Percentiles rank a stretch among this genome's conserved stretches.
Evolutionary conservation across 306 rosid species (phyloP).

Genomic region (Coriaria nepalensis): DNA sequence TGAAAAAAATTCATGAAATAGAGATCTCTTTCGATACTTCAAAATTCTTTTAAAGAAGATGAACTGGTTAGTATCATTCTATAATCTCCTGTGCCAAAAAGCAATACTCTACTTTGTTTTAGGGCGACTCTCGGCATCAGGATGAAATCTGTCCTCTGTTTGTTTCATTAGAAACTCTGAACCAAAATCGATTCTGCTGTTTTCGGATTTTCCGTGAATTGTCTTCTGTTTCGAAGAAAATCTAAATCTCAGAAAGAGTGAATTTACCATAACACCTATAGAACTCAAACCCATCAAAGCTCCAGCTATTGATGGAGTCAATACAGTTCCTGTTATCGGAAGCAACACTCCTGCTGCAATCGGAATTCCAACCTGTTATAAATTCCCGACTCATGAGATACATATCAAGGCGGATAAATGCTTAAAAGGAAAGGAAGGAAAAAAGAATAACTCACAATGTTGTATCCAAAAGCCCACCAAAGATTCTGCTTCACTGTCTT

Average conservation of each 20-base stretch:
- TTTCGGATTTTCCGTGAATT: constrained; percentile 18
- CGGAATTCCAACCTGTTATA: constrained; percentile 81
- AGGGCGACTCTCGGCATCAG: constrained; percentile 20
- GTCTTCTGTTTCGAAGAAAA: constrained; percentile 50
- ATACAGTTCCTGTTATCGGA: constrained; percentile 67
- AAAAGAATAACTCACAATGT: constrained; percentile 52
- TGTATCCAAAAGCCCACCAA: constrained; percentile 95
- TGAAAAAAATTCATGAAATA: too few relatives aligned
- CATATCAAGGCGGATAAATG: not conserved
- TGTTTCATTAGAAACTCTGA: constrained; percentile 18
- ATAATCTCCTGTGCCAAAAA: too few relatives aligned
- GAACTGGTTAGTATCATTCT: too few relatives aligned
- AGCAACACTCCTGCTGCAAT: constrained; percentile 85
- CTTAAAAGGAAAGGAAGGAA: not conserved
- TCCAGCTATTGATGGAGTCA: constrained; percentile 96
- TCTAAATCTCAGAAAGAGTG: constrained; percentile 57
- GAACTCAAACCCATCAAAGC: constrained; percentile 93
- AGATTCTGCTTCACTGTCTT: constrained; percentile 89
- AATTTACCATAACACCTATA: constrained; percentile 79
- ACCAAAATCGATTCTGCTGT: constrained; percentile 11
- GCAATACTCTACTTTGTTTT: too few relatives aligned
- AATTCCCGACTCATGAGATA: not conserved
- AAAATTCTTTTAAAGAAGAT: too few relatives aligned
- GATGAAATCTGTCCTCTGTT: constrained; percentile 19
- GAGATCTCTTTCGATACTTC: too few relatives aligned